These are phyloP conservation scores for Trametes hirsuta DNA, from an alignment of 1,284 basidiomycete species.

Conservation along the genomic window DNA sequence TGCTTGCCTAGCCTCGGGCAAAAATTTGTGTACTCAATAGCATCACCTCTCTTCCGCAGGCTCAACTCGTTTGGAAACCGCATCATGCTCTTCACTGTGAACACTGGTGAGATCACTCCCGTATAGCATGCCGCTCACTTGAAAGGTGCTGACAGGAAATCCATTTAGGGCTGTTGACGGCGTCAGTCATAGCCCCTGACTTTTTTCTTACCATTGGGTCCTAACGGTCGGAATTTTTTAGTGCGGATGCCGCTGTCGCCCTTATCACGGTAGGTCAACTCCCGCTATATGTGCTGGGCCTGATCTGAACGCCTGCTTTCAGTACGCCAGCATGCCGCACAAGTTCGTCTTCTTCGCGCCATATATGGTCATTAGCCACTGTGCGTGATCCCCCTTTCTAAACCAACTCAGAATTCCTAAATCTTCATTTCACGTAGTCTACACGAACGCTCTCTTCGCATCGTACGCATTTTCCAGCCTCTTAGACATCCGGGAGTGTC, in stretches of 20 bases:
- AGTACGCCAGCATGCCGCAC: constrained; percentile 42
- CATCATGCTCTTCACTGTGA: constrained; percentile 28
- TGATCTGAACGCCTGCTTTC: background rate
- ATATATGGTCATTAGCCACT: constrained; percentile 42
- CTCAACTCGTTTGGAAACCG: constrained; percentile 20
- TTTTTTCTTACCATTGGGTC: constrained; percentile 10
- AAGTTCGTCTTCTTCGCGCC: constrained; percentile 43
- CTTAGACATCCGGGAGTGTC: background rate
- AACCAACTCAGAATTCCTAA: background rate
- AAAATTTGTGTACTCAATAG: background rate
- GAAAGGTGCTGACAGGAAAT: background rate
- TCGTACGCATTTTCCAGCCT: constrained; percentile 14
- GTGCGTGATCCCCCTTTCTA: constrained; percentile 26
- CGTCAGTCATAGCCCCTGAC: background rate
- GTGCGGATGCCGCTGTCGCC: constrained; percentile 31
- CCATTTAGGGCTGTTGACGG: constrained; percentile 5
- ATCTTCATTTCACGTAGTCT: constrained; percentile 32
- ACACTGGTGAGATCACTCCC: constrained; percentile 19
- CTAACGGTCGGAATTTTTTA: constrained; percentile 11
- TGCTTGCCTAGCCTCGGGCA: background rate
- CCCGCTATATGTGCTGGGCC: background rate
- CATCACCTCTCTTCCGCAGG: constrained; percentile 3
- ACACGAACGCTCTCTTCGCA: constrained; percentile 44
- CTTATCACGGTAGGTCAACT: constrained; percentile 36
- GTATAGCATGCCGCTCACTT: background rate